Conservation (phyloP, 305 asterid species). For the Petunia hybrid region DNA sequence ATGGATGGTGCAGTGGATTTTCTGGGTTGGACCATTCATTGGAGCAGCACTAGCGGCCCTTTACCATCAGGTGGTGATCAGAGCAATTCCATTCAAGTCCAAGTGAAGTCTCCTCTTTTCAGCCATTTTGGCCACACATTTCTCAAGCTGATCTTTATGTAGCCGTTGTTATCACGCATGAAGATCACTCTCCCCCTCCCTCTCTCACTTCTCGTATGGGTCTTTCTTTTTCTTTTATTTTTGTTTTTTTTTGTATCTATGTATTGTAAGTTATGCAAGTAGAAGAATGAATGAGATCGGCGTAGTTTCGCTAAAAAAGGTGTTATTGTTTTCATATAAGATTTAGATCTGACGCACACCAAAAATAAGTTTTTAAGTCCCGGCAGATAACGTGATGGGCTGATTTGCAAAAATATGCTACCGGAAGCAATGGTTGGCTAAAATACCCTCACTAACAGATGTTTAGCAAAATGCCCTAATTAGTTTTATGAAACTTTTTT, state of each 20-base stretch:
- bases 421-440: too few relatives aligned
- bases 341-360: not conserved
- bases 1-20: slow-evolving; percentile 40
- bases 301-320: too few relatives aligned
- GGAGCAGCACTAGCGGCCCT: slow-evolving; percentile 47
- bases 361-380: too few relatives aligned
- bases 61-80: slow-evolving; percentile 41
- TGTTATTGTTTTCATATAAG: not conserved
- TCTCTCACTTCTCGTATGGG: not conserved
- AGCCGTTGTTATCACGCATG: not conserved
- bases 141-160: not conserved
- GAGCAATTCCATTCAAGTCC: slow-evolving; percentile 43
- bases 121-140: not conserved
- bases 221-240: not conserved
- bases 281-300: slow-evolving; percentile 9
- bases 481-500: too few relatives aligned
- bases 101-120: not conserved
- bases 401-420: too few relatives aligned
- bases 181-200: not conserved
- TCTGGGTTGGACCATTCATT: slow-evolving; percentile 45
- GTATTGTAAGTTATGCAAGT: not conserved
- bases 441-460: too few relatives aligned
- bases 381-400: too few relatives aligned
- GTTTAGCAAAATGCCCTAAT: too few relatives aligned
- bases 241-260: not conserved